Percentiles rank a stretch among this genome's conserved stretches.
Evolutionary conservation across 306 rosid species (phyloP).

Genomic region (Prunus davidiana): DNA sequence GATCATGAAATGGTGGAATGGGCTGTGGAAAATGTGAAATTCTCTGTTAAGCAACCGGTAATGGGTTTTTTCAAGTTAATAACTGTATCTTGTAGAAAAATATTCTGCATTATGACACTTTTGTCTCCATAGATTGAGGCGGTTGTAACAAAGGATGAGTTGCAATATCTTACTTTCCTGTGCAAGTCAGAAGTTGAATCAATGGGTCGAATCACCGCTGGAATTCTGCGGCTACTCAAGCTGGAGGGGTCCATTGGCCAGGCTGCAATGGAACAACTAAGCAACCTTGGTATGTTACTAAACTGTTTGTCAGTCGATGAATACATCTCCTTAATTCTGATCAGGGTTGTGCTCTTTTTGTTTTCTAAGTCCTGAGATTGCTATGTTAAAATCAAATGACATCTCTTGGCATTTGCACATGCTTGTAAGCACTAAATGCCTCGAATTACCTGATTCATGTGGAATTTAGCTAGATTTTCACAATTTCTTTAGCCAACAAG

Average conservation of each 20-base stretch:
- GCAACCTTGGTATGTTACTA: slow-evolving; percentile 64
- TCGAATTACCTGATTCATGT: background rate
- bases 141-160: slow-evolving; percentile 83
- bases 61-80: slow-evolving; percentile 18
- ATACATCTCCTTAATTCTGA: background rate
- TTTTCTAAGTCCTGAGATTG: background rate
- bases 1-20: slow-evolving; percentile 64
- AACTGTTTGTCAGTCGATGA: slow-evolving; percentile 5
- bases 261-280: slow-evolving; percentile 75
- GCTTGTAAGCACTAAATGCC: background rate
- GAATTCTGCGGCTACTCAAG: slow-evolving; percentile 74
- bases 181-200: slow-evolving; percentile 98
- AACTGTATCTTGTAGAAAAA: slow-evolving; percentile 2
- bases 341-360: slow-evolving; percentile 5
- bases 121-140: slow-evolving; percentile 70
- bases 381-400: background rate
- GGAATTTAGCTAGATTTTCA: background rate
- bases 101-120: slow-evolving; percentile 20
- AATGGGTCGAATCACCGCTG: slow-evolving; percentile 84
- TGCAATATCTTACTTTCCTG: slow-evolving; percentile 76
- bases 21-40: slow-evolving; percentile 81
- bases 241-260: slow-evolving; percentile 87
- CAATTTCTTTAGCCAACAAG: background rate
- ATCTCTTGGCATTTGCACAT: background rate
- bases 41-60: slow-evolving; percentile 85